phyloP scores from a whole-genome alignment of 148 eudicot genomes.

The Dianthus caryophyllus region DNA sequence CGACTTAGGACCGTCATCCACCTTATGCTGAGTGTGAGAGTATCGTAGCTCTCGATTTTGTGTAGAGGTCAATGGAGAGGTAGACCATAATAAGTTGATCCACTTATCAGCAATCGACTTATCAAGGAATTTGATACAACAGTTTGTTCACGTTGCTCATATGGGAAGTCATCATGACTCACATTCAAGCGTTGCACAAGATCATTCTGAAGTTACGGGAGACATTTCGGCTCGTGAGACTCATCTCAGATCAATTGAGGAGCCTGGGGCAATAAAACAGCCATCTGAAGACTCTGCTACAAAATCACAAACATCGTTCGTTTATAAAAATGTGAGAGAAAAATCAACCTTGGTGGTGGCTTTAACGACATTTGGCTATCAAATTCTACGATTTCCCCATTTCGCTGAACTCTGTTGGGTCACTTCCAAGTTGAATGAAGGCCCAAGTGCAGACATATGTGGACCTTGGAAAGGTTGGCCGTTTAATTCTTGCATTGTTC shows the following conservation, averaged over 20 bases:
- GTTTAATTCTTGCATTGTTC: slow-evolving; percentile 79
- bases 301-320: slow-evolving; percentile 25
- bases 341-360: slow-evolving; percentile 58
- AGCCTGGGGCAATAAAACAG: slow-evolving; percentile 23
- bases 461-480: slow-evolving; percentile 99
- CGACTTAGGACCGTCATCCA: no score
- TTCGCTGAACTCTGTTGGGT: slow-evolving; percentile 98
- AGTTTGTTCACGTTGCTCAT: slow-evolving; percentile 66
- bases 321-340: slow-evolving; percentile 40
- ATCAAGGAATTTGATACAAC: slow-evolving; percentile 52
- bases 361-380: slow-evolving; percentile 66
- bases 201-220: slow-evolving; percentile 28
- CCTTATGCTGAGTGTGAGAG: no score
- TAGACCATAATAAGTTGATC: slow-evolving; percentile 47
- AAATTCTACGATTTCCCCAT: slow-evolving; percentile 81
- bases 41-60: slow-evolving; percentile 49
- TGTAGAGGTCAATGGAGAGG: slow-evolving; percentile 50
- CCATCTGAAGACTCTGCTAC: slow-evolving; percentile 27
- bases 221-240: slow-evolving; percentile 13
- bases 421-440: slow-evolving; percentile 86
- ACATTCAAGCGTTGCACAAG: slow-evolving; percentile 18
- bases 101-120: slow-evolving; percentile 53
- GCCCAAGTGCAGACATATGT: slow-evolving; percentile 57
- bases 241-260: slow-evolving; percentile 30
- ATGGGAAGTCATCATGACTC: slow-evolving; percentile 35